Evolutionary conservation across 2,329 filamentous ascomycete genomes (phyloP).

Genomic region (Ophiostoma australiae): DNA sequence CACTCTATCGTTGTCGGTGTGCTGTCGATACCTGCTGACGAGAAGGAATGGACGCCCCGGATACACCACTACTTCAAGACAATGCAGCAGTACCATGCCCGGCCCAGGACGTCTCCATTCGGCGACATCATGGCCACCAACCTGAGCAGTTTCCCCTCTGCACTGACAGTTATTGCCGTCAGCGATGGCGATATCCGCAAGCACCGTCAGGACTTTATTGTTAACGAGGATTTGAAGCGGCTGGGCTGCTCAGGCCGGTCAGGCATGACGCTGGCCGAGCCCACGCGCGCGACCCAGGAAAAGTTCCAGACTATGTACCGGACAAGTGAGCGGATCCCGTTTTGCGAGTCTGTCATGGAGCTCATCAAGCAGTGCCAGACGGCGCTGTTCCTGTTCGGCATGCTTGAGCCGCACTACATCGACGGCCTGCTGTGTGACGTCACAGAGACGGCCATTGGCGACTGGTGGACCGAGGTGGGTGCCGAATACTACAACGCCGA

Average conservation of each 20-base stretch:
- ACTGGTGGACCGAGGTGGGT: constrained; percentile 96
- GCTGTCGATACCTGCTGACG: constrained; percentile 74
- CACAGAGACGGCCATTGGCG: constrained; percentile 80
- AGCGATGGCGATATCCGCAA: constrained; percentile 79
- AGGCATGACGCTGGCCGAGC: constrained; percentile 72
- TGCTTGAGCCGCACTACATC: constrained; percentile 80
- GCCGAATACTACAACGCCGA: constrained; percentile 89
- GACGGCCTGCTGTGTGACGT: constrained; percentile 91
- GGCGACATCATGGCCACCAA: constrained; percentile 93
- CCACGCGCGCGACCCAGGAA: constrained; percentile 74
- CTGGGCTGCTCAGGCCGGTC: constrained; percentile 87
- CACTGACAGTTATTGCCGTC: constrained; percentile 83
- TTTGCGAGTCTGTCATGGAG: constrained; percentile 76
- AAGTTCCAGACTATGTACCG: constrained; percentile 91
- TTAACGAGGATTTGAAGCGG: constrained; percentile 91
- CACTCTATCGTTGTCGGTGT: constrained; percentile 76
- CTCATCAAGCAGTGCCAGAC: constrained; percentile 88
- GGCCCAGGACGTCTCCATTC: constrained; percentile 72
- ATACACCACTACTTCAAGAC: constrained; percentile 81
- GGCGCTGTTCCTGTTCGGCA: constrained; percentile 80
- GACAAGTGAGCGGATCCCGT: constrained; percentile 73
- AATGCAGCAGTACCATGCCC: constrained; percentile 77
- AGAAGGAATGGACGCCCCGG: constrained; percentile 71
- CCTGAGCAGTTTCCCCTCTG: constrained; percentile 83
- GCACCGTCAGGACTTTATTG: constrained; percentile 78